These are phyloP conservation scores for Metarhizium sp. DNA, from an alignment of 2,329 filamentous ascomycete species.

Conservation along the genomic window DNA sequence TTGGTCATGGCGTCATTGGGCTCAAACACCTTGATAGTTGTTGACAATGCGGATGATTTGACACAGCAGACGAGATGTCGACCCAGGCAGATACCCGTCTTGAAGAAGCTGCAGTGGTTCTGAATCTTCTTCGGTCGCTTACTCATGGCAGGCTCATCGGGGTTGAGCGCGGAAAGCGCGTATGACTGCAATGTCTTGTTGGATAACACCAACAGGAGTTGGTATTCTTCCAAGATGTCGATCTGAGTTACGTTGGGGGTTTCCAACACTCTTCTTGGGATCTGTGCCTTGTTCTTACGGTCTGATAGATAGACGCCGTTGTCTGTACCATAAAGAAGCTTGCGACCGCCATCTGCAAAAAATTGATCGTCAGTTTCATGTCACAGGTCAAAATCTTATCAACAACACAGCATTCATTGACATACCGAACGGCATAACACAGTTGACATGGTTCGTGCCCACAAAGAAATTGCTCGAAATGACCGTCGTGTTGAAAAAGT, in stretches of 20 bases:
- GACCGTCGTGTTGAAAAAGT: constrained; percentile 73
- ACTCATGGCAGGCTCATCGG: constrained; percentile 67
- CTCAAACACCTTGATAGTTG: constrained; percentile 98
- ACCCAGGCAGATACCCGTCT: constrained; percentile 87
- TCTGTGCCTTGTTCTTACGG: constrained; percentile 75
- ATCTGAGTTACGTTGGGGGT: constrained; percentile 84
- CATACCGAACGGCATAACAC: constrained; percentile 82
- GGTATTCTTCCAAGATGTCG: constrained; percentile 91
- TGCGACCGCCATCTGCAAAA: constrained; percentile 74
- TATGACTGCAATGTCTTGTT: constrained; percentile 92
- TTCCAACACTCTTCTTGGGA: constrained; percentile 76
- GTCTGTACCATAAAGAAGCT: constrained; percentile 90
- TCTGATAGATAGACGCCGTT: constrained; percentile 89
- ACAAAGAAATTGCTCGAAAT: constrained; percentile 53
- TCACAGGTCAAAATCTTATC: background rate
- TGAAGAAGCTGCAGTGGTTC: constrained; percentile 98
- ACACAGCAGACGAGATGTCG: constrained; percentile 93
- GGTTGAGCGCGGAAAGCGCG: constrained; percentile 75
- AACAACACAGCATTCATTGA: background rate
- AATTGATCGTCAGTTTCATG: background rate
- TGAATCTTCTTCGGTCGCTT: constrained; percentile 94
- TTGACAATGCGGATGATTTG: constrained; percentile 85
- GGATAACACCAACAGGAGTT: constrained; percentile 79
- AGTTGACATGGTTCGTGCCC: constrained; percentile 76
- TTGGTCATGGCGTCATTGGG: constrained; percentile 91